These are phyloP conservation scores for Wickerhamomyces sp. DNA, from an alignment of 1,139 yeast species.

Conservation along the genomic window DNA sequence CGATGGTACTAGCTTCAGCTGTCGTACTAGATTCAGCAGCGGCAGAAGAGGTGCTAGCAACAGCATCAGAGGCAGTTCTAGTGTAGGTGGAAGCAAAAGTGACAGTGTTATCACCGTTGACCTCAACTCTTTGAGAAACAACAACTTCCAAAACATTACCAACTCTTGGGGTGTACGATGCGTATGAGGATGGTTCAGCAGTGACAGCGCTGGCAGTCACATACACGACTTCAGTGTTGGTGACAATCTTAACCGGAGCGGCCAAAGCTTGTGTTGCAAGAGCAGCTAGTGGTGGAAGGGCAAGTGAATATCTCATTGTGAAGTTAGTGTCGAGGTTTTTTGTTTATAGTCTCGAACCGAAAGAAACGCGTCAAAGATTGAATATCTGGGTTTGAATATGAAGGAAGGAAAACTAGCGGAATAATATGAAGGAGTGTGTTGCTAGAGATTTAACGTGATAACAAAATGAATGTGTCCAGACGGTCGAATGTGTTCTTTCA, in stretches of 20 bases:
- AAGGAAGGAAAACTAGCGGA: neutral
- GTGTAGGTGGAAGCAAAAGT: conserved; percentile 19
- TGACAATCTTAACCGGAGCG: conserved; percentile 31
- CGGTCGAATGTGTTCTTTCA: neutral
- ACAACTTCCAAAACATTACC: conserved; percentile 20
- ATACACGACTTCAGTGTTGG: conserved; percentile 29
- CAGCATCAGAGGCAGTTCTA: conserved; percentile 10
- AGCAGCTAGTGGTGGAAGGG: conserved; percentile 22
- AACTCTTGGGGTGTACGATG: conserved; percentile 15
- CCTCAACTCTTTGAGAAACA: conserved; percentile 20
- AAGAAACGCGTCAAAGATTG: conserved; percentile 1
- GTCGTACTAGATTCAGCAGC: conserved; percentile 1
- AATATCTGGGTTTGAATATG: neutral
- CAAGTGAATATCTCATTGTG: conserved; percentile 18
- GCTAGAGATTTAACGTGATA: no score
- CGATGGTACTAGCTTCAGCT: neutral
- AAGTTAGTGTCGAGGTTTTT: no score
- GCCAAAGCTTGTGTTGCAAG: conserved; percentile 29
- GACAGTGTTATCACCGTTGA: conserved; percentile 15
- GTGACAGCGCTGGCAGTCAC: conserved; percentile 21
- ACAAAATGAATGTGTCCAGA: no score
- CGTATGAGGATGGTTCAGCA: conserved; percentile 10
- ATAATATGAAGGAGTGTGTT: neutral
- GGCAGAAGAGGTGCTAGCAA: conserved; percentile 2
- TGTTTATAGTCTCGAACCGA: no score